Evolutionary conservation across 2,329 filamentous ascomycete species (phyloP).

Genomic region (Aspergillus tubingensis): DNA sequence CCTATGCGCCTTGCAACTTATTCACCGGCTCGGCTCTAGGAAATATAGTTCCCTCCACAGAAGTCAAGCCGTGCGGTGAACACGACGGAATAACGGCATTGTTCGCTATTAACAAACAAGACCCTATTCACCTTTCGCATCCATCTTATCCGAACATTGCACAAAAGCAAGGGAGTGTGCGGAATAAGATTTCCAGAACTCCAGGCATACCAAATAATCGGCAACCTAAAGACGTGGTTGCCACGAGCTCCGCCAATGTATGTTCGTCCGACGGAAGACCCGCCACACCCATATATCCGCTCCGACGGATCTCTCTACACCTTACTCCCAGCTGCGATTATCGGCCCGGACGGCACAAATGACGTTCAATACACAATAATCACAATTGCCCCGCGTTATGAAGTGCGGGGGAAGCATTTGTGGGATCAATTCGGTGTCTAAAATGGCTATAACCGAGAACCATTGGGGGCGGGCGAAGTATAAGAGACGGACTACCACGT

Average conservation of each 20-base stretch:
- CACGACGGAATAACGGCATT: neutral
- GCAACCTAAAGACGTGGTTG: neutral
- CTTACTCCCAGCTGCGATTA: neutral
- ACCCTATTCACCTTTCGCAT: neutral
- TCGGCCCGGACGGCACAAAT: neutral
- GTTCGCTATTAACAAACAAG: neutral
- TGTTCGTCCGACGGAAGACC: neutral
- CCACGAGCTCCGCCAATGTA: neutral
- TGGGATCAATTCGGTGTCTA: neutral
- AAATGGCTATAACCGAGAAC: neutral
- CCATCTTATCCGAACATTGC: neutral
- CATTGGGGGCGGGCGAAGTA: neutral
- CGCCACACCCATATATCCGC: constrained; percentile 2
- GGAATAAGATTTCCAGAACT: neutral
- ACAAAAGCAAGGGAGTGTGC: neutral
- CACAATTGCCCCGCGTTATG: constrained; percentile 1
- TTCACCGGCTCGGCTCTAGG: neutral
- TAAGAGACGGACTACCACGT: constrained; percentile 6
- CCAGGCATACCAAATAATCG: neutral
- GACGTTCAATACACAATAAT: neutral
- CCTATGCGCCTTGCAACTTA: neutral
- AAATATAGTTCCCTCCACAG: neutral
- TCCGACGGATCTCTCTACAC: constrained; percentile 3
- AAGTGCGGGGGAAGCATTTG: neutral
- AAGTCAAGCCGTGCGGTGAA: neutral